Evolutionary conservation across 2,329 filamentous ascomycete genomes (phyloP).

Genomic region (Ploettnerulaceae sp.): DNA sequence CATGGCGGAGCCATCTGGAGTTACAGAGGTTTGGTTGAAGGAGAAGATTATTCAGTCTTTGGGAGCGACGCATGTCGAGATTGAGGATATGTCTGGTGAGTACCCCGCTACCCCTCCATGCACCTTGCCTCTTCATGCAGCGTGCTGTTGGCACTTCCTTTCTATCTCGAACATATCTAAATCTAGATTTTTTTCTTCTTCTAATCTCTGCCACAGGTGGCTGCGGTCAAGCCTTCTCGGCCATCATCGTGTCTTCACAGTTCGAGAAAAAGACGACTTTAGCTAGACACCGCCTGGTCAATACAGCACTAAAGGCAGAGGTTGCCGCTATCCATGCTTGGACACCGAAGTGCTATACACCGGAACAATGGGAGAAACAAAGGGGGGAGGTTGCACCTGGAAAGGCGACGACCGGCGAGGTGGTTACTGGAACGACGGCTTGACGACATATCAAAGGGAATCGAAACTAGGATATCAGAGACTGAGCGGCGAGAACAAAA

Average conservation of each 20-base stretch:
- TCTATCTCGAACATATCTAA: not conserved
- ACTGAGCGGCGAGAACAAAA: not conserved
- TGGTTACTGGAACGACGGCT: constrained; percentile 31
- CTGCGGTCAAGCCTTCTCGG: constrained; percentile 66
- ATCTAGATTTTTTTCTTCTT: not conserved
- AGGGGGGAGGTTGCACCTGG: constrained; percentile 28
- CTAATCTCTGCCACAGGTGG: constrained; percentile 51
- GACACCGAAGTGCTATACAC: constrained; percentile 71
- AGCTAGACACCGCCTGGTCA: constrained; percentile 64
- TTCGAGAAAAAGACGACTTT: constrained; percentile 58
- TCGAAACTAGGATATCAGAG: not conserved
- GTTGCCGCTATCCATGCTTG: constrained; percentile 72
- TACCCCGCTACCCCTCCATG: constrained; percentile 20
- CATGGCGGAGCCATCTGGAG: constrained; percentile 53
- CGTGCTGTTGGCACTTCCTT: too few relatives aligned
- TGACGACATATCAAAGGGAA: constrained; percentile 20
- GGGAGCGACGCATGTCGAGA: constrained; percentile 73
- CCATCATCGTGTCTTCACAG: constrained; percentile 58
- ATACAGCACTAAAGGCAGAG: constrained; percentile 61
- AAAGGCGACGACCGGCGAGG: constrained; percentile 32
- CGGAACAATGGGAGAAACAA: constrained; percentile 65
- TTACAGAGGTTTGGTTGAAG: constrained; percentile 70
- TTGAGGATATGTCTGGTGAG: constrained; percentile 87
- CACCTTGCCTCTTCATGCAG: too few relatives aligned
- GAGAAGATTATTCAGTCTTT: constrained; percentile 65